These are phyloP conservation scores for Mortierella sp. DNA, from an alignment of 371 early-diverging fungal species.

Conservation along the genomic window DNA sequence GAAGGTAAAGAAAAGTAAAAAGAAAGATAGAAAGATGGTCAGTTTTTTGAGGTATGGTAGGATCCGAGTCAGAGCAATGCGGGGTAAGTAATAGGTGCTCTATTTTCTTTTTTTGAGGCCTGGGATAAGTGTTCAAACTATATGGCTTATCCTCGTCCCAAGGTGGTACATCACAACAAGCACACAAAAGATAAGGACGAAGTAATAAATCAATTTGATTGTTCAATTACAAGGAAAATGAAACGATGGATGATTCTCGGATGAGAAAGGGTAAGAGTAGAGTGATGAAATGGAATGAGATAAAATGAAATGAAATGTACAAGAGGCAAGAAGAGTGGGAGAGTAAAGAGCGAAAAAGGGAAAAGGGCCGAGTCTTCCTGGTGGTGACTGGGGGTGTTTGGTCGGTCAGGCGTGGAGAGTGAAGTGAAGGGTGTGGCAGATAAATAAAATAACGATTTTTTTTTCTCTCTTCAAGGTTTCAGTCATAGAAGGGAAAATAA, in stretches of 20 bases:
- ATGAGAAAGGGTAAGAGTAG: not conserved
- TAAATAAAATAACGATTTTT: not conserved
- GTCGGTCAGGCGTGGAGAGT: not conserved
- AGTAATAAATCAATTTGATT: not conserved
- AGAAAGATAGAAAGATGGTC: not conserved
- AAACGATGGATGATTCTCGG: not conserved
- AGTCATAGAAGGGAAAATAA: not conserved
- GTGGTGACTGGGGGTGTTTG: not conserved
- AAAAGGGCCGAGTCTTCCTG: not conserved
- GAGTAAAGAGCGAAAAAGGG: not conserved
- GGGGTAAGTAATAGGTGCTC: not conserved
- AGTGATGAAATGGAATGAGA: not conserved
- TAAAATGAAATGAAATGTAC: not conserved
- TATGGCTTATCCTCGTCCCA: constrained; percentile 1
- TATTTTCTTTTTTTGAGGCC: not conserved
- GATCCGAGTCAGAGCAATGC: constrained; percentile 3
- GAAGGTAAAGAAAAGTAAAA: not conserved
- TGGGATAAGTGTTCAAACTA: not conserved
- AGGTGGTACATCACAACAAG: not conserved
- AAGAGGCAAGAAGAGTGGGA: not conserved
- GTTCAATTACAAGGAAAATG: not conserved
- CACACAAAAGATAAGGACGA: not conserved
- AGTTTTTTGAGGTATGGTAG: not conserved
- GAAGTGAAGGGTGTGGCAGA: not conserved
- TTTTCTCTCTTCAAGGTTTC: constrained; percentile 6